Conservation (phyloP, 2,329 filamentous ascomycete genomes). For the Talaromyces amestolkiae region DNA sequence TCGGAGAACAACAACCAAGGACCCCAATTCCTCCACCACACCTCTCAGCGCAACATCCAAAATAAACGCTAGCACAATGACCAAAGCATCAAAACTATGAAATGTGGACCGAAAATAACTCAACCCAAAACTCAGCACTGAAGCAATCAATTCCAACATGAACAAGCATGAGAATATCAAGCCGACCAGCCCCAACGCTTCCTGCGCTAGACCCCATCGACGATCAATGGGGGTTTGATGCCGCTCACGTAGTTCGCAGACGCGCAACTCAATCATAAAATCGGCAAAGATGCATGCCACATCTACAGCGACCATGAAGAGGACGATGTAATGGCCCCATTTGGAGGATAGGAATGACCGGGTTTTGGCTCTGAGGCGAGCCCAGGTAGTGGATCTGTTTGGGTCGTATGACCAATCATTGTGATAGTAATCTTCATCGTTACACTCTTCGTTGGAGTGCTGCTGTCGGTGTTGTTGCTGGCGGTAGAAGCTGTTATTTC, state of each 20-base stretch:
- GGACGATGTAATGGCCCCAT: constrained; percentile 50
- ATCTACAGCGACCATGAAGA: constrained; percentile 51
- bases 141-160: constrained; percentile 59
- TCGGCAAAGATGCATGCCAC: constrained; percentile 54
- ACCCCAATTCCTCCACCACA: constrained; percentile 38
- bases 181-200: constrained; percentile 52
- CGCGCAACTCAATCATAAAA: constrained; percentile 51
- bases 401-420: neutral
- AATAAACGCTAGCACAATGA: constrained; percentile 62
- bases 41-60: constrained; percentile 62
- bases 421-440: constrained; percentile 7
- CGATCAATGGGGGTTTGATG: constrained; percentile 25
- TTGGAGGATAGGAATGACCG: constrained; percentile 44
- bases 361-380: constrained; percentile 19
- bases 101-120: constrained; percentile 61
- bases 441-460: neutral
- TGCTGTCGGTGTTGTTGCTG: neutral
- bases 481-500: constrained; percentile 3
- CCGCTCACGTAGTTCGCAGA: constrained; percentile 43
- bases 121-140: constrained; percentile 61
- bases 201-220: constrained; percentile 37
- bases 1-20: constrained; percentile 64
- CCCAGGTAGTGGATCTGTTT: neutral
- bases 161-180: constrained; percentile 64
- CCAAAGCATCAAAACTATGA: constrained; percentile 62